Percentiles rank a stretch among this genome's conserved stretches.
phyloP scores from a whole-genome alignment of 1,284 basidiomycete genomes.

The Heterobasidion occidentale region DNA sequence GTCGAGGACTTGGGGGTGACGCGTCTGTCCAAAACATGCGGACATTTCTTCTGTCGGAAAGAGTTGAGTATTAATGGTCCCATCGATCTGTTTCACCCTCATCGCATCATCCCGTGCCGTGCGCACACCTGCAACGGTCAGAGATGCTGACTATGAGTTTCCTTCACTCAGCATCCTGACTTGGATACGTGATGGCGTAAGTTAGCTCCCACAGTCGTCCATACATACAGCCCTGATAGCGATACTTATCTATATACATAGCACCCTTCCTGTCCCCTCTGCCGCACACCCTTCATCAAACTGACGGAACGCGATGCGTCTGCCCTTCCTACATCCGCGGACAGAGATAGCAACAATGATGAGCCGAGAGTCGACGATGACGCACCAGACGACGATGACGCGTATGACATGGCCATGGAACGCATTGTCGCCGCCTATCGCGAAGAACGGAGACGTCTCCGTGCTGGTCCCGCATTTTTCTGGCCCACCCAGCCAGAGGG shows the following conservation, averaged over 20 bases:
- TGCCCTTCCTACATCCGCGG: not conserved
- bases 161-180: conserved; percentile 42
- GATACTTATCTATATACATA: conserved; percentile 16
- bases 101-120: not conserved
- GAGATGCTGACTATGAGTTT: not conserved
- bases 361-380: not conserved
- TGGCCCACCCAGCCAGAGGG: not conserved
- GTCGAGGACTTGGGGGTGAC: conserved; percentile 64
- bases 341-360: not conserved
- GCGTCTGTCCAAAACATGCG: conserved; percentile 48
- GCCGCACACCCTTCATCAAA: conserved; percentile 38
- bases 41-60: conserved; percentile 67
- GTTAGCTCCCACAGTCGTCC: conserved; percentile 14
- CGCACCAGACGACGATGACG: not conserved
- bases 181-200: conserved; percentile 54
- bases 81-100: not conserved
- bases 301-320: not conserved
- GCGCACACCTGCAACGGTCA: too few species aligned
- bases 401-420: conserved; percentile 3
- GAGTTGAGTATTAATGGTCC: conserved; percentile 37
- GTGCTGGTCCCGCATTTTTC: not conserved
- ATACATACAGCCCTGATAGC: not conserved
- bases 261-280: conserved; percentile 59
- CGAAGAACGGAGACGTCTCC: conserved; percentile 3
- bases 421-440: conserved; percentile 7